phyloP scores from a whole-genome alignment of 2,329 filamentous ascomycete species.

The Penicillium sp. region DNA sequence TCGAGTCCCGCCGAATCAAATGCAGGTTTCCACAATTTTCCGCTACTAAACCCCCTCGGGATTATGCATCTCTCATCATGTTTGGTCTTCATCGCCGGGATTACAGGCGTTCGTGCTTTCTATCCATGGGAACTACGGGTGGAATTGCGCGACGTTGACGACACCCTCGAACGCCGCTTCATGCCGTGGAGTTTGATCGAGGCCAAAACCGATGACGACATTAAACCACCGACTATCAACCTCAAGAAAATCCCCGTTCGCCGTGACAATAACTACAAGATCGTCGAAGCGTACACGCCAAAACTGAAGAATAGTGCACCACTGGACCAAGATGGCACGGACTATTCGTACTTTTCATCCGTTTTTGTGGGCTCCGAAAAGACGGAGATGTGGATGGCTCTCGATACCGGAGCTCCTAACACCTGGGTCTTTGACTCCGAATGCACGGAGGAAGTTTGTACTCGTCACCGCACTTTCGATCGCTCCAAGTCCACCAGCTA shows the following conservation, averaged over 20 bases:
- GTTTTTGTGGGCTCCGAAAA: slow-evolving; percentile 53
- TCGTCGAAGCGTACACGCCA: slow-evolving; percentile 43
- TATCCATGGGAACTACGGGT: slow-evolving; percentile 42
- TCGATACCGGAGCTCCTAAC: slow-evolving; percentile 61
- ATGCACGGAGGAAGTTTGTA: slow-evolving; percentile 68
- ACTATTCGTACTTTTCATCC: slow-evolving; percentile 56
- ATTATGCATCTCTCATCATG: slow-evolving; percentile 43
- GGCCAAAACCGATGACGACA: slow-evolving; percentile 21
- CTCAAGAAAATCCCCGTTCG: slow-evolving; percentile 41
- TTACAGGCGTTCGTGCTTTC: slow-evolving; percentile 44
- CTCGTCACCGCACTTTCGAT: slow-evolving; percentile 70
- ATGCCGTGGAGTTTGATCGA: slow-evolving; percentile 30
- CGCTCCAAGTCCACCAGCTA: slow-evolving; percentile 65
- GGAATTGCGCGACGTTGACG: slow-evolving; percentile 13
- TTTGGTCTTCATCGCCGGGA: slow-evolving; percentile 30
- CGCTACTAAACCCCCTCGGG: slow-evolving; percentile 15
- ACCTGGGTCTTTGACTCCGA: slow-evolving; percentile 79
- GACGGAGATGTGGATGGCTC: slow-evolving; percentile 54
- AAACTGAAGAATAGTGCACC: slow-evolving; percentile 50
- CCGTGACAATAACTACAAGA: slow-evolving; percentile 52
- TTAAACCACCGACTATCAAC: slow-evolving; percentile 34
- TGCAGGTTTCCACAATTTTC: slow-evolving; percentile 1
- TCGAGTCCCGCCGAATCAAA: not conserved
- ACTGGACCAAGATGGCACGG: slow-evolving; percentile 56
- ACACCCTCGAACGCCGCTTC: slow-evolving; percentile 32